Base-by-base conservation (phyloP, 495 filamentous ascomycete species). In the Parmelia sp. region DNA sequence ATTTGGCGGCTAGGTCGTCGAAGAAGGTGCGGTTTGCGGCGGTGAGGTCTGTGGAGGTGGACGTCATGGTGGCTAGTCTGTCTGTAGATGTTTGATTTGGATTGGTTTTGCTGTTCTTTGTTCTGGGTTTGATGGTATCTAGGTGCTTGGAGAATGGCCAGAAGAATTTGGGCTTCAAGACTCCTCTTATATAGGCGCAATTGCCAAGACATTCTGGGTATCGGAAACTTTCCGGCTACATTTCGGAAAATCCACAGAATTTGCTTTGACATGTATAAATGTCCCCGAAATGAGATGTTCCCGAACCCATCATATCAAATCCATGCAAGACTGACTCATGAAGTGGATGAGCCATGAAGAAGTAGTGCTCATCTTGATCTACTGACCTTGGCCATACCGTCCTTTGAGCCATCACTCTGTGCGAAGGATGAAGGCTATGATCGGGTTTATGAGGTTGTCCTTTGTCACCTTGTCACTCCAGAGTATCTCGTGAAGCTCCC, bases 1-100 rank as follows among this genome's bases (percentile, higher is more conserved):
- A 85, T 42, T 70, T 72, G 10, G 71, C 63, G 9, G 81, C 74
- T 61, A 80, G 64, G 23, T 80, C 68, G 58, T 83, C 84, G 57
- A 63, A 55, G 51, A 51, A n/a, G 58, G 65, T 39, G 57, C 58
- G 58, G 7, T 60, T 60, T 8, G 58, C 58, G 58, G 39, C 58
- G 31, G 58, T 60, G 27, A 60, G 12, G 40, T 60, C 40, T 1
- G 27, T 33, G 58, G 58, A 10, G 14, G 58, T 14, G 27, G 29
- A 21, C 25, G 58, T 45, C 39, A 60, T 60, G 40, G 21, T 11
- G 39, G 39, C 39, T 6, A 12, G n/a, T 14, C 29, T 25, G 12
- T 19, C 11, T 33, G 40, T 12, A 8, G n/a, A 3, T 0, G 33
- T 60, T 33, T 27, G 27, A 15, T 5, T 47, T 12, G 39, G 2